phyloP scores from a whole-genome alignment of 2,329 filamentous ascomycete genomes.

The Pyrenophora tritici-repentis region DNA sequence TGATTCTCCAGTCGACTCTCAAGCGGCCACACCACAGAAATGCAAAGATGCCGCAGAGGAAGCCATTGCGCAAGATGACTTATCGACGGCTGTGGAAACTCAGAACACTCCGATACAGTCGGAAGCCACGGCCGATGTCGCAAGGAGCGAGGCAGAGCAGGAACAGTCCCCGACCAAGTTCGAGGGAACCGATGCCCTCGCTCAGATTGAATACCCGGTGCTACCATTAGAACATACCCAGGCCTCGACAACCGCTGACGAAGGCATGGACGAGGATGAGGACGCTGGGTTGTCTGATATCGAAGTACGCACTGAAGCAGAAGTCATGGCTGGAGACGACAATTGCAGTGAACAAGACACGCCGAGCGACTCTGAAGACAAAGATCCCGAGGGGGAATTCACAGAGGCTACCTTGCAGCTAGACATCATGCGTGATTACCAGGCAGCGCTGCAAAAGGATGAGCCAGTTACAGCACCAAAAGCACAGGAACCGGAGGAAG shows the following conservation, averaged over 20 bases:
- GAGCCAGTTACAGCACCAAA: neutral
- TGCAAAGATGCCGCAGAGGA: neutral
- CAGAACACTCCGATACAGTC: neutral
- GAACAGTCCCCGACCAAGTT: neutral
- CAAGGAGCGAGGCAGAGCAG: neutral
- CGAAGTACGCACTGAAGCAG: neutral
- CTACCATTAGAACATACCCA: conserved; percentile 7
- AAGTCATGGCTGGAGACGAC: neutral
- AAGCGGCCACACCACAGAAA: neutral
- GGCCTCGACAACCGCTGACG: neutral
- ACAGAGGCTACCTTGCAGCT: conserved; percentile 42
- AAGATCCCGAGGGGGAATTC: conserved; percentile 24
- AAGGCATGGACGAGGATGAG: conserved; percentile 3
- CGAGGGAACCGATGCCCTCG: neutral
- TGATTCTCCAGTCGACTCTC: neutral
- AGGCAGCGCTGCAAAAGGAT: conserved; percentile 7
- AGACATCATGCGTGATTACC: conserved; percentile 32
- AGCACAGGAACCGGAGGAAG: neutral
- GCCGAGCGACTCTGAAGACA: neutral
- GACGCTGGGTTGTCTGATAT: conserved; percentile 6
- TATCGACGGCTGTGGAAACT: neutral
- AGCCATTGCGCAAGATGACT: neutral
- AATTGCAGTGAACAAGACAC: neutral
- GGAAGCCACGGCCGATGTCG: neutral
- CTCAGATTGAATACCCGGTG: conserved; percentile 18